Evolutionary conservation across 163 green algal species (phyloP).

Genomic region (Scenedesmus sp.): DNA sequence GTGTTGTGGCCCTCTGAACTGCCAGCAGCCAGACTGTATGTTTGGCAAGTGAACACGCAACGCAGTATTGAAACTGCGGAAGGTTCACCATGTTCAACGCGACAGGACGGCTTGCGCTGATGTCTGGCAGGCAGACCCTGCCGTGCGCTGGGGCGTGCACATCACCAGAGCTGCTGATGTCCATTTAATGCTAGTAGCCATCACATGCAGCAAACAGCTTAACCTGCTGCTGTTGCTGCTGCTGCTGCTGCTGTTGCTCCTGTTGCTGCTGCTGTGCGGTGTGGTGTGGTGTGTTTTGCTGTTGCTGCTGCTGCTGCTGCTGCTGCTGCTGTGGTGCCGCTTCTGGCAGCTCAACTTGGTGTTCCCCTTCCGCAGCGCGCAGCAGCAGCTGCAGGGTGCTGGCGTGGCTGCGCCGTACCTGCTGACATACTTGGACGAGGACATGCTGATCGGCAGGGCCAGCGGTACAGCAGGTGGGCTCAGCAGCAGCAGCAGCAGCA

Average conservation of each 20-base stretch:
- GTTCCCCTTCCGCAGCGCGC: conserved; percentile 63
- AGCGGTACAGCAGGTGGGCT: conserved; percentile 53
- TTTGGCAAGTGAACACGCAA: no score
- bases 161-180: not conserved
- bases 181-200: not conserved
- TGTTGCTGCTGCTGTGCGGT: not conserved
- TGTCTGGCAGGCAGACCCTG: no score
- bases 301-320: not conserved
- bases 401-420: conserved; percentile 70
- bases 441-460: conserved; percentile 85
- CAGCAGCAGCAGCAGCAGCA: not conserved
- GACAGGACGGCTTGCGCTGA: no score
- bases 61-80: no score
- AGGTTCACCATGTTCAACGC: no score
- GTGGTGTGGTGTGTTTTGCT: not conserved
- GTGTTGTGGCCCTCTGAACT: not conserved
- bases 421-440: conserved; percentile 86
- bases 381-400: conserved; percentile 52
- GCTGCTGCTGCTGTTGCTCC: not conserved
- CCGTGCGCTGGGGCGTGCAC: no score
- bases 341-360: conserved; percentile 54
- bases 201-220: not conserved
- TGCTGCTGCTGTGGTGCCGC: not conserved
- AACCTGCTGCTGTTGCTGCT: not conserved
- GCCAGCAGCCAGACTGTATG: no score